Evolutionary conservation across 1,139 yeast species (phyloP), one percentile per base, ranked within the genome.

Genomic region (Magnusiomyces suaveolens): DNA sequence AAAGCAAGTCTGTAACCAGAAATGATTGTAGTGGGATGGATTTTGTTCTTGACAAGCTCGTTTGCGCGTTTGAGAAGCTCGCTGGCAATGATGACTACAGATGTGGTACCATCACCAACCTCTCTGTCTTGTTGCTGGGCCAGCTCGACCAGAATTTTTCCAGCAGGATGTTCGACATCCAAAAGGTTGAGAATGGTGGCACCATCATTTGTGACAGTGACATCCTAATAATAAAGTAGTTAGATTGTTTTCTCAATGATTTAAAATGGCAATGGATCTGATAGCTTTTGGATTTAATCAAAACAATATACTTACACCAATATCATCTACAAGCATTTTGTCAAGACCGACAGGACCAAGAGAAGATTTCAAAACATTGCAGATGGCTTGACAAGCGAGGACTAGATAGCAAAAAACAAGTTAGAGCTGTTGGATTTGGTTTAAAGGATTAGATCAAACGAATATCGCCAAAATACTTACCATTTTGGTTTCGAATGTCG

Each of bases 121-220:
- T 94, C 98, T 66, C 96, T 82, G 70, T 94, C 99, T 74, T 94
- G 99, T 70, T 94, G 98, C 70, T 92, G 97, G 2, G 98, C 99
- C 67, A 94, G 79, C 68, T 94, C 98, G 51, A 94, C 98, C 59
- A 94, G 76, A 62, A 94, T 92, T 73, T 88, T 89, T 24, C 98
- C 98, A 0, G 98, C 98, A 39, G 99, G 99, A 69, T 94, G 99
- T 72, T 94, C 97, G 54, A 94, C 97, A 68, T 94, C 98, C 61
- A 94, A 77, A 57, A 94, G 74, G 12, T 92, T 79, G 60, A 94
- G 76, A 62, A 94, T 94, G 8, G 98, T 94, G 55, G 99, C 98
- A 60, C 99, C 99, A 70, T 94, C 99, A 69, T 94, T 94, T 53
- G 99, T 94, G 54, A 94, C 97, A 6, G 97, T 90, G 51, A 94